Evolutionary conservation across 2,329 filamentous ascomycete genomes (phyloP).

Genomic region (Metarhizium robertsii): DNA sequence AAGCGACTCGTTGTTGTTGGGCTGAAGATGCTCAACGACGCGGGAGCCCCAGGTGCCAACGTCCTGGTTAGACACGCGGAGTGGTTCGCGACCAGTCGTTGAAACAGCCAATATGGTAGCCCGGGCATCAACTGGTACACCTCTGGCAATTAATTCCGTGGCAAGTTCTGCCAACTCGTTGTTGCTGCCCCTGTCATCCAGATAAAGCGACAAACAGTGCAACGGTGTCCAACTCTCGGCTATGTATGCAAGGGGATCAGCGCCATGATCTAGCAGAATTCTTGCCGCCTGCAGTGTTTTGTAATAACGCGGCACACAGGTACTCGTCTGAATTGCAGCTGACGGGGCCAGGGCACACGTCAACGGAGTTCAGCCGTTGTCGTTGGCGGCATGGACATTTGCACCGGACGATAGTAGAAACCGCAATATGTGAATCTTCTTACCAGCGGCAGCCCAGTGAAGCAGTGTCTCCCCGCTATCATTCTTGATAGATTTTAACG

Average conservation of each 20-base stretch:
- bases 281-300: slow-evolving; percentile 7
- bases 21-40: background rate
- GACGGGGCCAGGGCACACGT: slow-evolving; percentile 15
- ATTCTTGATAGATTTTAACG: slow-evolving; percentile 8
- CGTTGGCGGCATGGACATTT: slow-evolving; percentile 13
- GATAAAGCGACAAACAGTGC: slow-evolving; percentile 12
- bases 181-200: background rate
- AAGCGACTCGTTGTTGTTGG: background rate
- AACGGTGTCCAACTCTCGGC: slow-evolving; percentile 17
- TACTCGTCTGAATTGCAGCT: background rate
- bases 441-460: slow-evolving; percentile 19
- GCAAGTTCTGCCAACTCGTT: slow-evolving; percentile 4
- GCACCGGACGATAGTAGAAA: slow-evolving; percentile 11
- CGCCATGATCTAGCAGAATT: slow-evolving; percentile 15
- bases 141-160: slow-evolving; percentile 5
- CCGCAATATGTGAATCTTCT: slow-evolving; percentile 11
- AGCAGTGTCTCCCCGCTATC: slow-evolving; percentile 15
- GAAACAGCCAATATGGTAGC: slow-evolving; percentile 4
- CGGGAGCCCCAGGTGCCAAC: slow-evolving; percentile 1
- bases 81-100: background rate
- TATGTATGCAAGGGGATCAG: slow-evolving; percentile 10
- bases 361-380: slow-evolving; percentile 21
- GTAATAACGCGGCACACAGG: background rate
- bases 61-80: background rate
- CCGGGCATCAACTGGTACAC: slow-evolving; percentile 5